These are phyloP conservation scores for Aeschynomene evenia DNA, from an alignment of 306 rosid genomes.

Conservation along the genomic window DNA sequence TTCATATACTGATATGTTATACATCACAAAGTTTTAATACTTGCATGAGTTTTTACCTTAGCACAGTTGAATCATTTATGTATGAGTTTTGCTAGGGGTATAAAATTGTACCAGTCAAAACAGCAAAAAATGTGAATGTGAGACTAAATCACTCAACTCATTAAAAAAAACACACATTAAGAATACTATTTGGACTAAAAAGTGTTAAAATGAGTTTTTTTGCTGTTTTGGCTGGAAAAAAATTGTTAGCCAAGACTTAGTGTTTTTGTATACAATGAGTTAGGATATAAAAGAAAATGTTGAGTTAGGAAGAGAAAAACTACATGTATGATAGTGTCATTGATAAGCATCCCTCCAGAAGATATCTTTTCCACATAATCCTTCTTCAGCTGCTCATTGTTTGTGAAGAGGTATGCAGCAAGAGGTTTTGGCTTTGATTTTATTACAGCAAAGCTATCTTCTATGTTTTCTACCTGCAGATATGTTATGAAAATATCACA, in stretches of 20 bases:
- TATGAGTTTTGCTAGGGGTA: too few relatives aligned
- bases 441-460: slow-evolving; percentile 60
- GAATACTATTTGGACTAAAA: too few relatives aligned
- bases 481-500: not conserved
- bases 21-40: not conserved
- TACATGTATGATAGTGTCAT: slow-evolving; percentile 71
- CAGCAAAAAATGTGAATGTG: too few relatives aligned
- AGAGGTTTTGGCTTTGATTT: slow-evolving; percentile 78
- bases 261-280: too few relatives aligned
- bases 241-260: too few relatives aligned
- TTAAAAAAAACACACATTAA: too few relatives aligned
- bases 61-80: too few relatives aligned
- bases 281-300: not conserved
- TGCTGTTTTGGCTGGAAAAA: too few relatives aligned
- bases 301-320: slow-evolving; percentile 16
- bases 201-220: too few relatives aligned
- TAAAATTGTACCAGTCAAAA: too few relatives aligned
- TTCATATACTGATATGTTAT: not conserved
- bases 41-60: not conserved
- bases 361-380: slow-evolving; percentile 65
- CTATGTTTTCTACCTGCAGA: slow-evolving; percentile 63
- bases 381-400: slow-evolving; percentile 69
- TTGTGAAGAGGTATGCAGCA: slow-evolving; percentile 76
- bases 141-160: too few relatives aligned
- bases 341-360: slow-evolving; percentile 88